Base-by-base conservation (phyloP, 345 rosid genomes). In the Populus euphratica region DNA sequence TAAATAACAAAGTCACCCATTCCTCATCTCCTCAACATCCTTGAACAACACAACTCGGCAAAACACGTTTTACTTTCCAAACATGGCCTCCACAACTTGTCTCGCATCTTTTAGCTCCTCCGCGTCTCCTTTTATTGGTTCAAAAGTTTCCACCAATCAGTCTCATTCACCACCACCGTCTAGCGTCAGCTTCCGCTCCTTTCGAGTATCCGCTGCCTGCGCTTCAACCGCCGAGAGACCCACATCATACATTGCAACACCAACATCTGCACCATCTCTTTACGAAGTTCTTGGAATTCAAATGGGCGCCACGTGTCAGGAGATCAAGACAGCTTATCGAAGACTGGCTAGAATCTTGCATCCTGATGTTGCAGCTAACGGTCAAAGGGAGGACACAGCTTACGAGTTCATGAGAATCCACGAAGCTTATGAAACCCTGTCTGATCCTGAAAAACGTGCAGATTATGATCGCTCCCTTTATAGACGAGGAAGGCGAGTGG, bases 291-390 rank as follows among this genome's bases (percentile, higher is more conserved):
- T 91, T n/a, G 93, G 93, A 61, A 79, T 91, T 69, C 88, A 77
- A 77, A 68, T 12, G 54, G 90, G 89, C 12, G 93, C 96, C 76
- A 77, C 88, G 39, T 76, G 78, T 72, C 86, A 80, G 72, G 96
- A 91, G 68, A 89, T 91, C 83, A 91, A 90, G 80, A 18, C 90
- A 17, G 93, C 96, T 47, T 91, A 91, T 79, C 67, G 96, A 80
- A 80, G 76, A 77, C 54, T 91, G 71, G 93, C 93, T 11, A 83
- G 96, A 63, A 80, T 80, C 11, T 73, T 89, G 68, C 96, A 91
- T 72, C 96, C 96, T 10, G 96, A 91, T 56, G 92, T 85, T 6
- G 87, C 87, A 6, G 78, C 83, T 8, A 39, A 62, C 74, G 31
- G 73, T 44, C 79, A 69, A 44, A 73, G 68, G 31, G 76, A 79